Conservation (phyloP, 2,329 filamentous ascomycete species). For the Monilinia aucupariae region DNA sequence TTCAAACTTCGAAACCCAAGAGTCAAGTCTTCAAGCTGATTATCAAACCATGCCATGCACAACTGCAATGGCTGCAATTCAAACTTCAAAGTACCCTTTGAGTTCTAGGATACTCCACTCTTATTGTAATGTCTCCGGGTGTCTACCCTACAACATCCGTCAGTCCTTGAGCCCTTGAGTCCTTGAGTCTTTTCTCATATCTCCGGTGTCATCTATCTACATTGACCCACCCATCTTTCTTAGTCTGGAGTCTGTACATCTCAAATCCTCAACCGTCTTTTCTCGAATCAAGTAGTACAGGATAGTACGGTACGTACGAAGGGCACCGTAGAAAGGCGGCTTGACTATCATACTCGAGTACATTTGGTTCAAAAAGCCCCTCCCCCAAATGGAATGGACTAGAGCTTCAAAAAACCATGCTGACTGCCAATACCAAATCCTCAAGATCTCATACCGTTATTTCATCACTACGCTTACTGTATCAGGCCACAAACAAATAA, state of each 20-base stretch:
- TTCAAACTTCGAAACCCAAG: no score
- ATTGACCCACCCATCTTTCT: not conserved
- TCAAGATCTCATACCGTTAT: conserved; percentile 10
- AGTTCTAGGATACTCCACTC: conserved; percentile 5
- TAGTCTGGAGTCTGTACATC: no score
- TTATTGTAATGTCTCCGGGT: not conserved
- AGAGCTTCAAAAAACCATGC: not conserved
- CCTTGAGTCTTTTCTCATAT: not conserved
- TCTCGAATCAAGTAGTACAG: not conserved
- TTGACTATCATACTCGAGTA: not conserved
- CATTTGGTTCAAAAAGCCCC: not conserved
- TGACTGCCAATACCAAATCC: conserved; percentile 1
- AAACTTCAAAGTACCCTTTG: not conserved
- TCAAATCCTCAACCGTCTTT: not conserved
- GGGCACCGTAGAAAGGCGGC: not conserved
- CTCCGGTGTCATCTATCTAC: conserved; percentile 4
- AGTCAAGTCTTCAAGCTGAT: not conserved
- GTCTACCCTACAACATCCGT: conserved; percentile 5
- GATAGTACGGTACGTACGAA: no score
- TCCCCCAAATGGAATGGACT: not conserved
- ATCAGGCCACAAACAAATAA: conserved; percentile 10
- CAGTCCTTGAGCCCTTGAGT: not conserved
- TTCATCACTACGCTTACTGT: conserved; percentile 12
- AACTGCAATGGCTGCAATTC: not conserved
- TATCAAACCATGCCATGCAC: no score